Percentiles rank a stretch among this genome's conserved stretches.
These are phyloP conservation scores for Nyssa sinensis DNA, from an alignment of 148 eudicot species.

Conservation along the genomic window DNA sequence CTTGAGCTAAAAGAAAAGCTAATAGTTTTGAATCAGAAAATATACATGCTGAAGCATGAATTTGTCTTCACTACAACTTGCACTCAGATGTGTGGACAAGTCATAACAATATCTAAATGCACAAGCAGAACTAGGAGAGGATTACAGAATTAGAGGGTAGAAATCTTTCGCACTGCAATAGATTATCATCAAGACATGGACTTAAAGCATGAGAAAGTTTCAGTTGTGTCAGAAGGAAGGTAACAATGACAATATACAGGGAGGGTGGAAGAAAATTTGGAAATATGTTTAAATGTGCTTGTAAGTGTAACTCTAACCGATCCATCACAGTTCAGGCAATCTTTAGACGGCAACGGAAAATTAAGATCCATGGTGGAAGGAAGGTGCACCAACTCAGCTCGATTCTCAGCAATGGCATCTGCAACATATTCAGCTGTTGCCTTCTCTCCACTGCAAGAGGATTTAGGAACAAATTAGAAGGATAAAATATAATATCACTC, in stretches of 20 bases:
- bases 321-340: slow-evolving; percentile 87
- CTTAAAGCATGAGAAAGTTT: too few species aligned
- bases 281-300: too few species aligned
- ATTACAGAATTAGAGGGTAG: not conserved
- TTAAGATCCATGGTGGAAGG: slow-evolving; percentile 69
- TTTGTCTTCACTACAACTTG: not conserved
- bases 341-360: slow-evolving; percentile 75
- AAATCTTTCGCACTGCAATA: not conserved
- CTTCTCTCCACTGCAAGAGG: slow-evolving; percentile 70
- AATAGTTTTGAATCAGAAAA: not conserved
- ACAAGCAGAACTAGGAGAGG: not conserved
- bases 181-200: not conserved
- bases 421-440: slow-evolving; percentile 77
- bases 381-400: slow-evolving; percentile 83
- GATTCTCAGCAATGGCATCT: slow-evolving; percentile 72
- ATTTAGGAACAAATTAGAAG: slow-evolving; percentile 13
- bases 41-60: not conserved
- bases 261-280: too few species aligned
- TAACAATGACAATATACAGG: too few species aligned
- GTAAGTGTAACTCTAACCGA: slow-evolving; percentile 63
- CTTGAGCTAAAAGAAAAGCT: not conserved
- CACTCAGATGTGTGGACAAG: not conserved
- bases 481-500: not conserved
- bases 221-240: too few species aligned
- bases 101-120: not conserved